Evolutionary conservation across 768 basidiomycete species (phyloP).

Genomic region (Cubamyces sp.): DNA sequence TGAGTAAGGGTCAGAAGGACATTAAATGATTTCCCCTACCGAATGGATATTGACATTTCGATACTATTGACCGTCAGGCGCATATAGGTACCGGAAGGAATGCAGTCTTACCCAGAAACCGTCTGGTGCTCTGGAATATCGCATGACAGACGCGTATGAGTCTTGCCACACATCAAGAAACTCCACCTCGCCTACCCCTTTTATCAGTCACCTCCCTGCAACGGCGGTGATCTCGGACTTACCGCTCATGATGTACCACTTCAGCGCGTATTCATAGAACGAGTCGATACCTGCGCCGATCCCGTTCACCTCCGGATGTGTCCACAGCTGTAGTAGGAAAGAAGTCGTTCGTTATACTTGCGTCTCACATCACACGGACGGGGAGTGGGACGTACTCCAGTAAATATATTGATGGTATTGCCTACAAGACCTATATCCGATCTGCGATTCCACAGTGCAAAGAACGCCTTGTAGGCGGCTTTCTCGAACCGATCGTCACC

Average conservation of each 20-base stretch:
- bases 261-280: conserved; percentile 93
- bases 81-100: not conserved
- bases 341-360: not conserved
- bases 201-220: not conserved
- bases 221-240: conserved; percentile 27
- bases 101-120: conserved; percentile 77
- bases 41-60: conserved; percentile 73
- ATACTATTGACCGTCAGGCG: conserved; percentile 57
- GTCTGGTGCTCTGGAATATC: conserved; percentile 77
- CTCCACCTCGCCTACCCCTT: conserved; percentile 39
- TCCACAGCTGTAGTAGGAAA: conserved; percentile 62
- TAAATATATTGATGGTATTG: conserved; percentile 83
- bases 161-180: conserved; percentile 45
- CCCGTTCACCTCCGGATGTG: conserved; percentile 71
- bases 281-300: conserved; percentile 97
- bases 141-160: conserved; percentile 58
- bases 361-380: conserved; percentile 1
- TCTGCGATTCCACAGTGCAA: conserved; percentile 91
- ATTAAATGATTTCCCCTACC: conserved; percentile 19
- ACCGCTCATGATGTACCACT: conserved; percentile 91
- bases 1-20: not conserved
- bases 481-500: conserved; percentile 90
- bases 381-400: conserved; percentile 60
- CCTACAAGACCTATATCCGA: conserved; percentile 85
- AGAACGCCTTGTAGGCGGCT: conserved; percentile 87